Conservation (phyloP, 2,329 filamentous ascomycete genomes). For the Cladosporium sp. region DNA sequence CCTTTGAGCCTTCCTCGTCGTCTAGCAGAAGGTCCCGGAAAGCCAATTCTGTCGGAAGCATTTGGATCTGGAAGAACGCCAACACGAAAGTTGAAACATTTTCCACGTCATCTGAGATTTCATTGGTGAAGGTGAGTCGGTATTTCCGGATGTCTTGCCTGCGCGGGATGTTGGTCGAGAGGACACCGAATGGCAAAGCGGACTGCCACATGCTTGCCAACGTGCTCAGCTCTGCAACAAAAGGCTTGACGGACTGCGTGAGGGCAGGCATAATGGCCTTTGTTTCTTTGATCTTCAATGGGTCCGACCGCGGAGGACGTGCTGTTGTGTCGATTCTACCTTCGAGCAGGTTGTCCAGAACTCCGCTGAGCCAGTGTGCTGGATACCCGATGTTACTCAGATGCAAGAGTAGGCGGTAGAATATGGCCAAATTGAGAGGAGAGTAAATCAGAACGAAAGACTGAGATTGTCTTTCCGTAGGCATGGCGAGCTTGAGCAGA, state of each 20-base stretch:
- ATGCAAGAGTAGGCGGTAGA: conserved; percentile 21
- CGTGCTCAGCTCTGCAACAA: conserved; percentile 20
- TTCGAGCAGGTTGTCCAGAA: conserved; percentile 17
- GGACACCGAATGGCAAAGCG: conserved; percentile 19
- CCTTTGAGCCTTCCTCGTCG: conserved; percentile 19
- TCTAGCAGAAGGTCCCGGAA: conserved; percentile 19
- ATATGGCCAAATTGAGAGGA: conserved; percentile 24
- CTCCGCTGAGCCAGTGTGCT: conserved; percentile 21
- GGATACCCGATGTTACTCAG: conserved; percentile 22
- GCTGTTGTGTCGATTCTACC: conserved; percentile 20
- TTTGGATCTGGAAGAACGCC: conserved; percentile 11
- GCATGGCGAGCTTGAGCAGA: conserved; percentile 21
- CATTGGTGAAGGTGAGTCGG: conserved; percentile 8
- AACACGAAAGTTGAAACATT: conserved; percentile 19
- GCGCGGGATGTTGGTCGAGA: conserved; percentile 2
- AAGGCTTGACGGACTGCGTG: conserved; percentile 20
- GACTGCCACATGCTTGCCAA: conserved; percentile 20
- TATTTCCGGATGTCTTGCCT: conserved; percentile 19
- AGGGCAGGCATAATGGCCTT: conserved; percentile 3
- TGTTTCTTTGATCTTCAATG: conserved; percentile 20
- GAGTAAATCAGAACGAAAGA: conserved; percentile 18
- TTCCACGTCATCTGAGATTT: neutral
- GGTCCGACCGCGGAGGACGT: conserved; percentile 21
- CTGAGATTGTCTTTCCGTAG: conserved; percentile 1
- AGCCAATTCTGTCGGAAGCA: neutral